Percentiles rank a stretch among this genome's conserved stretches.
These are phyloP conservation scores for Dactylellina leptospora DNA, from an alignment of 2,329 filamentous ascomycete species.

Conservation along the genomic window DNA sequence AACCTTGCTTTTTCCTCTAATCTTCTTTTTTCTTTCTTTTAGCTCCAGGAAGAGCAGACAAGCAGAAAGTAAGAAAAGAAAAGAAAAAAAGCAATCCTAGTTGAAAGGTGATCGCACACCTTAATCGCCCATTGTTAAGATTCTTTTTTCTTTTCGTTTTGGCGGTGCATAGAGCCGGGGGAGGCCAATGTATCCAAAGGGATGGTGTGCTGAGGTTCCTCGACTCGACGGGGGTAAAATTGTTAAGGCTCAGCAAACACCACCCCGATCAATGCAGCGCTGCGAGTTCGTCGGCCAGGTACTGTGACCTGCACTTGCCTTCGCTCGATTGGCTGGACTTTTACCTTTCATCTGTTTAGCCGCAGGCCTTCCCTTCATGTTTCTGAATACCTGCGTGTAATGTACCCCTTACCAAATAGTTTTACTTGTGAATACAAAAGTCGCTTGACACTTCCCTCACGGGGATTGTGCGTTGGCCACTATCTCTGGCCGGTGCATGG, in stretches of 20 bases:
- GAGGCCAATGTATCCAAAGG: constrained; percentile 41
- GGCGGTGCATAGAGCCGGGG: constrained; percentile 40
- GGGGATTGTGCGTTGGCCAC: constrained; percentile 47
- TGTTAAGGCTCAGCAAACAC: constrained; percentile 52
- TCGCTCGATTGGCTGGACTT: constrained; percentile 30
- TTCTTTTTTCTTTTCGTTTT: constrained; percentile 6
- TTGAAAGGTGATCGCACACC: constrained; percentile 27
- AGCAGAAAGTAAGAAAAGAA: constrained; percentile 11
- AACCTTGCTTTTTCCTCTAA: constrained; percentile 23
- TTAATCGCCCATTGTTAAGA: constrained; percentile 26
- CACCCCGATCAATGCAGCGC: constrained; percentile 38
- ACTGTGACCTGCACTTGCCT: constrained; percentile 10
- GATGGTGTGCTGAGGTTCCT: constrained; percentile 52
- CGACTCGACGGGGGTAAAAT: constrained; percentile 39
- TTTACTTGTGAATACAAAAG: constrained; percentile 14
- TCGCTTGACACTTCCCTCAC: constrained; percentile 47
- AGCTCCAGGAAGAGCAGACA: no score
- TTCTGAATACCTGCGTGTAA: neutral
- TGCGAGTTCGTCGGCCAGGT: neutral
- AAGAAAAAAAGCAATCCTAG: constrained; percentile 31
- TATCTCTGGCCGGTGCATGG: constrained; percentile 26
- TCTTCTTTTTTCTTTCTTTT: no score
- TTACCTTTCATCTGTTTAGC: constrained; percentile 27
- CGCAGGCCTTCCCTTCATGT: constrained; percentile 14
- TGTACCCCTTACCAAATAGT: constrained; percentile 29